Conservation (phyloP, 2,329 filamentous ascomycete species). For the Eutypa lata region DNA sequence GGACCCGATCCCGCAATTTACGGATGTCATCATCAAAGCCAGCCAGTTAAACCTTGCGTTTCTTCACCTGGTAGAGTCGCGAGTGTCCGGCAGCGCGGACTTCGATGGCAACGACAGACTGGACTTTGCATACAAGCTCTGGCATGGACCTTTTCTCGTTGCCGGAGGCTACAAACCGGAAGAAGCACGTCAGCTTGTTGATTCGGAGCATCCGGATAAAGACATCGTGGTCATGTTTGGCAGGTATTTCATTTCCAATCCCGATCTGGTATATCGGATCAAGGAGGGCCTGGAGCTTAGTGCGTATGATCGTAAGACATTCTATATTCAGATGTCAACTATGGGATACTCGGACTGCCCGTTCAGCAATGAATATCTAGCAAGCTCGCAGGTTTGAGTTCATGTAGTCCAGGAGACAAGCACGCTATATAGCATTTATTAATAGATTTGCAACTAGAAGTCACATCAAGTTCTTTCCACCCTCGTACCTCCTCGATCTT, state of each 20-base stretch:
- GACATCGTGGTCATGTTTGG: slow-evolving; percentile 30
- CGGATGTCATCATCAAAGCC: slow-evolving; percentile 50
- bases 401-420: no score
- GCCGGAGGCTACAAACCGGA: slow-evolving; percentile 31
- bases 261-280: slow-evolving; percentile 21
- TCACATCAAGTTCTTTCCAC: no score
- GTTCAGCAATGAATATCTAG: slow-evolving; percentile 24
- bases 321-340: slow-evolving; percentile 10
- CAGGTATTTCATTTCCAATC: slow-evolving; percentile 21
- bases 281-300: slow-evolving; percentile 14
- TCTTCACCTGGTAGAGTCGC: slow-evolving; percentile 59
- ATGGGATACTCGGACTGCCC: slow-evolving; percentile 36
- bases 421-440: no score
- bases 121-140: slow-evolving; percentile 32
- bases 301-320: slow-evolving; percentile 17
- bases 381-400: background rate
- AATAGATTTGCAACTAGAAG: no score
- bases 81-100: slow-evolving; percentile 43
- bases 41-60: slow-evolving; percentile 55
- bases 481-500: no score
- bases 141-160: slow-evolving; percentile 30
- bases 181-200: slow-evolving; percentile 23
- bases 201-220: slow-evolving; percentile 26
- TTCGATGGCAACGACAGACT: slow-evolving; percentile 31
- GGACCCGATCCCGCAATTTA: slow-evolving; percentile 62